Evolutionary conservation across 257 asterid genomes (phyloP), one percentile per base, ranked within the genome.

Genomic region (Marsdenia floribunda): DNA sequence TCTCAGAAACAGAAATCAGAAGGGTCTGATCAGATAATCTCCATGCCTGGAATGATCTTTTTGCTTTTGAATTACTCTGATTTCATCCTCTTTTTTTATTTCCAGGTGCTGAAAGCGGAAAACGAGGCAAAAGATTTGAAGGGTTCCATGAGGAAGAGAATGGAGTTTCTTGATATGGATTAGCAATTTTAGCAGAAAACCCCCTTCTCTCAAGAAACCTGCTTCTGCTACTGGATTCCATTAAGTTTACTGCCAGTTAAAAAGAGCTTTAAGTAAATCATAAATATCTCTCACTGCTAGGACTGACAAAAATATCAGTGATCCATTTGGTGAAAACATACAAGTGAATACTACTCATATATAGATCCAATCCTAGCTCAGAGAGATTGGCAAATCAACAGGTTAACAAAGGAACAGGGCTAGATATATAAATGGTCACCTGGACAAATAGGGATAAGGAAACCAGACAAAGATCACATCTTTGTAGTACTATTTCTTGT

Each of bases 151-250:
- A 87, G 92, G 84, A 88, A 86, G 91, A 87, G 97, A 85, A 92
- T 92, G 96, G 98, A 92, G 84, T 94, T 94, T 77, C 98, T 94
- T 46, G 97, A 94, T 72, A 82, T 94, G 96, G 97, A 94, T 78
- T 94, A 64, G 70, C 49, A 44, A 44, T 8, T 44, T 29, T 6
- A 6, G 49, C 12, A 44, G 49, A 7, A 18, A 64, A 6, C 15
- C 35, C 15, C 35, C 68, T 29, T 2, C 11, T 13, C n/a, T 4
- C 44, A 61, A 14, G 3, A 29, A 29, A 10, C 16, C 24, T 22
- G 15, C 37, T 58, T 58, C 65, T 24, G 37, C 15, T 29, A 24
- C 4, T 57, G 61, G 26, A 55, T 5, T 19, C 61, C 0, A 21
- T 57, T 7, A n/a, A 55, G 61, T 21, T n/a, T 24, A 8, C 65